Evolutionary conservation across 2,329 filamentous ascomycete species (phyloP).

Genomic region (Penicillium sp.): DNA sequence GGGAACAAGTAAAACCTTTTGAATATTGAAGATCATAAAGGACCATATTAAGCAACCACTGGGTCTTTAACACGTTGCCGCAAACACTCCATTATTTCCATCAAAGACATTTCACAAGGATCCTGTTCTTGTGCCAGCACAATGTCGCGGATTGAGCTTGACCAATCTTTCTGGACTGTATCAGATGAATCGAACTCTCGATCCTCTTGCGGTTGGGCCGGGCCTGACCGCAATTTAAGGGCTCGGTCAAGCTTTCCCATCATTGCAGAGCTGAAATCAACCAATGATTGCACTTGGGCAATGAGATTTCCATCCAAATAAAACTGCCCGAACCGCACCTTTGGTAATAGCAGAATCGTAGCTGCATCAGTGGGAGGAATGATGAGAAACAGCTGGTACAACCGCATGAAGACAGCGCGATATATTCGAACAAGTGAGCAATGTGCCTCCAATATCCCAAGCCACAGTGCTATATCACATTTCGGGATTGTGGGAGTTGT

Average conservation of each 20-base stretch:
- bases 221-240: constrained; percentile 2
- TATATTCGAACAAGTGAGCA: constrained; percentile 14
- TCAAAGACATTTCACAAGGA: constrained; percentile 6
- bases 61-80: constrained; percentile 10
- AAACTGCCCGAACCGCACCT: constrained; percentile 6
- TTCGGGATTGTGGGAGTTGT: neutral
- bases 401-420: constrained; percentile 12
- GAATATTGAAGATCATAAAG: neutral
- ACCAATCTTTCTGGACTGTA: neutral
- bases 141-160: constrained; percentile 11
- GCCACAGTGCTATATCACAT: constrained; percentile 6
- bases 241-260: constrained; percentile 11
- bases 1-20: neutral
- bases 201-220: neutral
- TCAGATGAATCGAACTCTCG: neutral
- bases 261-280: constrained; percentile 13
- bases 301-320: constrained; percentile 9
- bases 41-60: neutral
- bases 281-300: constrained; percentile 8
- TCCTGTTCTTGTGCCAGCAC: constrained; percentile 12
- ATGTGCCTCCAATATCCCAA: constrained; percentile 16
- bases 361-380: constrained; percentile 11
- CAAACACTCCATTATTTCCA: constrained; percentile 14
- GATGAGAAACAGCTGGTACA: constrained; percentile 17
- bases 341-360: constrained; percentile 11